These are phyloP conservation scores for Penicillium maclennaniae DNA, from an alignment of 495 filamentous ascomycete species.

Conservation along the genomic window DNA sequence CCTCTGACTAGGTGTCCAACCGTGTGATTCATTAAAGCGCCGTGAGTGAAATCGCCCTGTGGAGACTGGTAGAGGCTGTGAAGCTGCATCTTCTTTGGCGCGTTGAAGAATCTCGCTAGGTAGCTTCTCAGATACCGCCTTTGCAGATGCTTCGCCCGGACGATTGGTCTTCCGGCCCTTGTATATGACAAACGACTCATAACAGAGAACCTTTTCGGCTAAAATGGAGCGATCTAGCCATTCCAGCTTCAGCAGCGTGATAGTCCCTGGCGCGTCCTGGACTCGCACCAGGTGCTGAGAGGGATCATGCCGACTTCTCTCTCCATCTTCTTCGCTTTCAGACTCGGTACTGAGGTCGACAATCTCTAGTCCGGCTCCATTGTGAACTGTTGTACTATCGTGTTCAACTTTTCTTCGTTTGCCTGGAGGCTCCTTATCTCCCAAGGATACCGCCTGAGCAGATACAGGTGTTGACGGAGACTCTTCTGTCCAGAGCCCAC, in stretches of 20 bases:
- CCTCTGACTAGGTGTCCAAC: slow-evolving; percentile 11
- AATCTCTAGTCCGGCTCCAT: slow-evolving; percentile 7
- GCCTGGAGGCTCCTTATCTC: slow-evolving; percentile 8
- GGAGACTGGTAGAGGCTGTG: slow-evolving; percentile 14
- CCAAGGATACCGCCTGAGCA: not conserved
- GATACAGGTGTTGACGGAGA: slow-evolving; percentile 7
- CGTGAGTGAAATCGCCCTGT: slow-evolving; percentile 8
- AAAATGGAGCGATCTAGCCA: slow-evolving; percentile 70
- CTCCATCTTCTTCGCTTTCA: slow-evolving; percentile 27
- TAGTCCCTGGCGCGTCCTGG: slow-evolving; percentile 20
- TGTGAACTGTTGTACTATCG: not conserved
- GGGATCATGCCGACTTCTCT: slow-evolving; percentile 5
- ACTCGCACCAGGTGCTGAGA: slow-evolving; percentile 7
- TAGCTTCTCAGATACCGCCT: slow-evolving; percentile 1
- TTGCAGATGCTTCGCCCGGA: slow-evolving; percentile 6
- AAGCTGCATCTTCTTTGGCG: slow-evolving; percentile 47
- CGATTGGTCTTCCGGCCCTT: slow-evolving; percentile 36
- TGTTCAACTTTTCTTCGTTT: slow-evolving; percentile 24
- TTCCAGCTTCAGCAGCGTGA: slow-evolving; percentile 68
- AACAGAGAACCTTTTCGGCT: slow-evolving; percentile 49
- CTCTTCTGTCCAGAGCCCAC: slow-evolving; percentile 59
- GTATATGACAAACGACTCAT: slow-evolving; percentile 65
- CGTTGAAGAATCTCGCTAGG: slow-evolving; percentile 45
- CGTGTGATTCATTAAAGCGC: slow-evolving; percentile 18
- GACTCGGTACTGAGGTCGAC: slow-evolving; percentile 33